Evolutionary conservation across 257 asterid species (phyloP).

Genomic region (Penstemon newberryi): DNA sequence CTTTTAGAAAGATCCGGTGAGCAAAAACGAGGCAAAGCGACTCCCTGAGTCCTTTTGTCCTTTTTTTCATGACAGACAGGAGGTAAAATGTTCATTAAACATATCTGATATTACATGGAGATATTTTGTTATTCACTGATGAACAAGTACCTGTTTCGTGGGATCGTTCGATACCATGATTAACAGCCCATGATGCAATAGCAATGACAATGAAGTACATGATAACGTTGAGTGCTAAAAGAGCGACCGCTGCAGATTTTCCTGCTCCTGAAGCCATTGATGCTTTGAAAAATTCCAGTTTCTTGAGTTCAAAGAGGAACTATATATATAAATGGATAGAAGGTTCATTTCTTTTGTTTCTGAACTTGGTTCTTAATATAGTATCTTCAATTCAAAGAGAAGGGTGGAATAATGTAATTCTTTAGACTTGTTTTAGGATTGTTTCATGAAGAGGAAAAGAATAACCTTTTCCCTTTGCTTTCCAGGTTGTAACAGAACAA

Average conservation of each 20-base stretch:
- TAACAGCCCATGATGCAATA: conserved; percentile 73
- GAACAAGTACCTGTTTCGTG: conserved; percentile 52
- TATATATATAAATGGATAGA: conserved; percentile 27
- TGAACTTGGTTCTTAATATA: conserved; percentile 13
- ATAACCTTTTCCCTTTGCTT: conserved; percentile 27
- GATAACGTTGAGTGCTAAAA: conserved; percentile 52
- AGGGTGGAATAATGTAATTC: conserved; percentile 25
- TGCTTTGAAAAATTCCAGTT: conserved; percentile 20
- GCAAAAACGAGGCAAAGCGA: too few relatives aligned
- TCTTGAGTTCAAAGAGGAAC: conserved; percentile 25
- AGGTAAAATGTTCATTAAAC: too few relatives aligned
- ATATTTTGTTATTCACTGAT: too few relatives aligned
- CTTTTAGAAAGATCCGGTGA: too few relatives aligned
- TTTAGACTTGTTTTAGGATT: conserved; percentile 28
- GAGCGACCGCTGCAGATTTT: conserved; percentile 67
- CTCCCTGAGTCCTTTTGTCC: too few relatives aligned
- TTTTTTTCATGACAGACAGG: too few relatives aligned
- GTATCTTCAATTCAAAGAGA: conserved; percentile 41
- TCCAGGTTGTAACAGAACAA: conserved; percentile 14
- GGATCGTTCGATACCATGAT: conserved; percentile 67
- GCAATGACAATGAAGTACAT: conserved; percentile 64
- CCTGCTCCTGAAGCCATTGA: conserved; percentile 86
- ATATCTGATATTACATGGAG: too few relatives aligned
- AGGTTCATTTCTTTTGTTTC: conserved; percentile 42
- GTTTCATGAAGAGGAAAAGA: conserved; percentile 51